phyloP scores from a whole-genome alignment of 768 basidiomycete genomes.

The Termitomyces titanicus region DNA sequence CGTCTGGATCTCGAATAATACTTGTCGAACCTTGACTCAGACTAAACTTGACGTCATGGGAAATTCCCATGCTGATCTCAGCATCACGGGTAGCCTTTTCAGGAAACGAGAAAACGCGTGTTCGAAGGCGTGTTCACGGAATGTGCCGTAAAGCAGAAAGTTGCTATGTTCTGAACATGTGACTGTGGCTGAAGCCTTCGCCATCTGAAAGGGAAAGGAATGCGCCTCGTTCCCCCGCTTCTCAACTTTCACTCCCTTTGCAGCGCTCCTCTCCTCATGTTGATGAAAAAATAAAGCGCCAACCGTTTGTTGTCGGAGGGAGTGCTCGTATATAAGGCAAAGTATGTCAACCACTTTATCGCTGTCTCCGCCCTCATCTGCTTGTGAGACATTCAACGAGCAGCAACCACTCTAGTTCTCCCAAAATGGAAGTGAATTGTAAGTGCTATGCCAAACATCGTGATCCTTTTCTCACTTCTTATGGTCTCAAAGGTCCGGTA shows the following conservation, averaged over 20 bases:
- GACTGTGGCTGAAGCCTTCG: constrained; percentile 8
- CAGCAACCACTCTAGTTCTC: not conserved
- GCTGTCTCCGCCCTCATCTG: not conserved
- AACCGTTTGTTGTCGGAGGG: constrained; percentile 11
- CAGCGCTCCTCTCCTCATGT: constrained; percentile 22
- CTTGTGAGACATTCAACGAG: not conserved
- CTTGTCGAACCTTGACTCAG: too few species aligned
- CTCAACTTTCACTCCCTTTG: constrained; percentile 16
- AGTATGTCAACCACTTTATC: constrained; percentile 4
- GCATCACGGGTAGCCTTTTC: not conserved
- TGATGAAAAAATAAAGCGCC: constrained; percentile 16
- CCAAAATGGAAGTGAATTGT: constrained; percentile 7
- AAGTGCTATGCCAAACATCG: not conserved
- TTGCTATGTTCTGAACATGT: constrained; percentile 27
- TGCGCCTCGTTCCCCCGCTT: constrained; percentile 19
- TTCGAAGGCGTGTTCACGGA: constrained; percentile 24
- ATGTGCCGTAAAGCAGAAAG: constrained; percentile 15
- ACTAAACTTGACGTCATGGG: not conserved
- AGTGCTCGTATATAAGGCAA: constrained; percentile 18
- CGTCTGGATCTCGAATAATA: too few species aligned
- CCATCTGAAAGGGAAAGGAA: constrained; percentile 17
- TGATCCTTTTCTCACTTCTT: not conserved
- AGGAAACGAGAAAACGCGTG: not conserved
- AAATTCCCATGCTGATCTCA: not conserved
- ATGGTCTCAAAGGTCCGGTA: not conserved